phyloP scores from a whole-genome alignment of 208 protist species.

The Histomonas meleagridis region DNA sequence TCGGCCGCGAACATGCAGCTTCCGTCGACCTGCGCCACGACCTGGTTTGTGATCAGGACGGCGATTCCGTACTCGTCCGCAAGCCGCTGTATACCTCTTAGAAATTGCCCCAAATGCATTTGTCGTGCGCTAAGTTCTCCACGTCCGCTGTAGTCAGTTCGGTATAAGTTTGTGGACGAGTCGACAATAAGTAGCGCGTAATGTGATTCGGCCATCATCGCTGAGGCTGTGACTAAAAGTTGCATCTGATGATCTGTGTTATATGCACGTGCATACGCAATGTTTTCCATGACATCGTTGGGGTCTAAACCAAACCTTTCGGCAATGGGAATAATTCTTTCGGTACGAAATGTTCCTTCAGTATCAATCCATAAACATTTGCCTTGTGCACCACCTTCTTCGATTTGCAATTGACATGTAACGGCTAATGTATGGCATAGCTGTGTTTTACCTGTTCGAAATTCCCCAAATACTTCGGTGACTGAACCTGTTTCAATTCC shows the following conservation, averaged over 20 bases:
- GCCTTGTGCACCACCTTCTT: constrained; percentile 61
- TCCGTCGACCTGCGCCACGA: constrained; percentile 49
- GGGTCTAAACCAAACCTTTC: constrained; percentile 76
- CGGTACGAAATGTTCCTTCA: constrained; percentile 92
- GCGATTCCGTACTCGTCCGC: constrained; percentile 95
- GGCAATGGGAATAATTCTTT: constrained; percentile 65
- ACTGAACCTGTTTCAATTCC: constrained; percentile 92
- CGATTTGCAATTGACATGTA: constrained; percentile 68
- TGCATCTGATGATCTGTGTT: constrained; percentile 86
- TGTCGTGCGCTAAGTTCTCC: constrained; percentile 90
- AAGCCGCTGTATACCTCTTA: constrained; percentile 81
- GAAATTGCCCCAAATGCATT: constrained; percentile 93
- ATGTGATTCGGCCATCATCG: constrained; percentile 90
- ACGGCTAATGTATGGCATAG: constrained; percentile 95
- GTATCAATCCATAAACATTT: constrained; percentile 98
- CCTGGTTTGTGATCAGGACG: constrained; percentile 94
- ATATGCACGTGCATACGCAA: constrained; percentile 91
- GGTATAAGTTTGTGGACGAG: constrained; percentile 79
- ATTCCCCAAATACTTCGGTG: constrained; percentile 84
- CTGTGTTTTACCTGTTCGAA: constrained; percentile 94
- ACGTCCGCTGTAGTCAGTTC: constrained; percentile 93
- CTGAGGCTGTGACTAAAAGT: constrained; percentile 62
- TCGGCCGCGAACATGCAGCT: constrained; percentile 70
- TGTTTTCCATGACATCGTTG: constrained; percentile 92
- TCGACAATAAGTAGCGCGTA: constrained; percentile 95